Percentiles rank a stretch among this genome's conserved stretches.
Conservation (phyloP, 23 red algal species). For the Gracilariopsis chorda region DNA sequence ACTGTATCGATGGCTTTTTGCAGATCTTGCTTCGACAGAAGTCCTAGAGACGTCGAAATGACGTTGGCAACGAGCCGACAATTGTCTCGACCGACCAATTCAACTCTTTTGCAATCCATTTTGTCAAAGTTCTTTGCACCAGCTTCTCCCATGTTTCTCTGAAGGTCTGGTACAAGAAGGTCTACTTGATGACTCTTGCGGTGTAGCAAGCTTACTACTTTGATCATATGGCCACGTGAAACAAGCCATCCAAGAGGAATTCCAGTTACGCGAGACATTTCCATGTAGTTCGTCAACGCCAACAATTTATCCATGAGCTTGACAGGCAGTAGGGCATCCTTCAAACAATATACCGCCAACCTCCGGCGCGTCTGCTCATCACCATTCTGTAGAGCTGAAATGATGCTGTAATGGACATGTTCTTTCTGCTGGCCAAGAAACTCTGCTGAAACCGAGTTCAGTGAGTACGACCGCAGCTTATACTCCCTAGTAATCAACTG, state of each 20-base stretch:
- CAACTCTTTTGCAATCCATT: constrained; percentile 97
- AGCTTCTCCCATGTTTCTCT: constrained; percentile 78
- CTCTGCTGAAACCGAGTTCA: constrained; percentile 93
- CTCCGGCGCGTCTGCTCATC: constrained; percentile 87
- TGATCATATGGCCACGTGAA: constrained; percentile 91
- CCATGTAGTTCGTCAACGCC: constrained; percentile 96
- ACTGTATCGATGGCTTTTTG: constrained; percentile 78
- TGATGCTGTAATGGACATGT: constrained; percentile 94
- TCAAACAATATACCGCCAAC: constrained; percentile 91
- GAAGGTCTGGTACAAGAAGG: constrained; percentile 80
- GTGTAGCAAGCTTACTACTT: constrained; percentile 88
- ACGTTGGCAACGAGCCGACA: constrained; percentile 96
- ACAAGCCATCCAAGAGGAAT: constrained; percentile 89
- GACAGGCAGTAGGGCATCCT: constrained; percentile 84
- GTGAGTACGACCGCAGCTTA: constrained; percentile 92
- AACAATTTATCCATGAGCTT: constrained; percentile 92
- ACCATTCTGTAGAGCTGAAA: constrained; percentile 76
- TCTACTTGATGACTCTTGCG: constrained; percentile 65
- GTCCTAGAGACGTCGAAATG: constrained; percentile 59
- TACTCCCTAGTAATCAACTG: constrained; percentile 90
- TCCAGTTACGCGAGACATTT: constrained; percentile 90
- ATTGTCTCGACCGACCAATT: constrained; percentile 92
- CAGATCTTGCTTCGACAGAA: constrained; percentile 68
- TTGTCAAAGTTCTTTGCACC: constrained; percentile 78
- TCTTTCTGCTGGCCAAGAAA: constrained; percentile 95